Conservation (phyloP, 495 filamentous ascomycete genomes). For the Pyrenopolyporus hunteri region DNA sequence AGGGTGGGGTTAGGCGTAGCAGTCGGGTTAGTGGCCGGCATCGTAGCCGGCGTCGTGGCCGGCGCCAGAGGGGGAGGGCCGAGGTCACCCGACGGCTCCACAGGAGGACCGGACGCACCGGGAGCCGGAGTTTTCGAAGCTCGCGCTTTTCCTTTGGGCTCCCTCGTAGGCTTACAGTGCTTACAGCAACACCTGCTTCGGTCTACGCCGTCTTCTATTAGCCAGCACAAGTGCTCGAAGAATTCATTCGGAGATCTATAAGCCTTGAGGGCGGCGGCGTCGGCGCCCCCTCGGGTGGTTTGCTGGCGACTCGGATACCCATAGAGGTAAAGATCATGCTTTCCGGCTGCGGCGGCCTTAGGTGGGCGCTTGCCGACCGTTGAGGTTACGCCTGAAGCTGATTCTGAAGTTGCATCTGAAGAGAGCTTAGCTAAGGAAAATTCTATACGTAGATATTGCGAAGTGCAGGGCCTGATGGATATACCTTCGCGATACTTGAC, state of each 20-base stretch:
- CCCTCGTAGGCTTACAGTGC: constrained; percentile 28
- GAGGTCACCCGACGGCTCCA: neutral
- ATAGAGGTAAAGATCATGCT: constrained; percentile 52
- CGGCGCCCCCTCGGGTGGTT: no score
- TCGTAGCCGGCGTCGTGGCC: neutral
- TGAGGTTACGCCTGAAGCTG: neutral
- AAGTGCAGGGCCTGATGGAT: neutral
- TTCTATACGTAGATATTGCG: neutral
- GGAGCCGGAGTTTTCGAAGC: neutral
- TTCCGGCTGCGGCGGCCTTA: no score
- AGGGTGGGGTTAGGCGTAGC: constrained; percentile 1
- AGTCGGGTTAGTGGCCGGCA: neutral
- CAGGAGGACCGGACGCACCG: neutral
- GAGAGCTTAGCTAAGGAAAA: neutral
- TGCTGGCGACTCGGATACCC: constrained; percentile 47
- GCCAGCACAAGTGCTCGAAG: constrained; percentile 49
- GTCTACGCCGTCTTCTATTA: constrained; percentile 43
- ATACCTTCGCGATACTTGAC: neutral
- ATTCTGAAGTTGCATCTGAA: neutral
- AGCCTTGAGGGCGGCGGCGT: constrained; percentile 8
- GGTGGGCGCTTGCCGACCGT: no score
- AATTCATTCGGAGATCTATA: constrained; percentile 52
- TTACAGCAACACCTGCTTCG: constrained; percentile 46
- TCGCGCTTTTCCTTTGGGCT: neutral
- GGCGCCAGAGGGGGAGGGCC: neutral